Conservation (phyloP, 805 yeast species). For the Ogataea angusta region DNA sequence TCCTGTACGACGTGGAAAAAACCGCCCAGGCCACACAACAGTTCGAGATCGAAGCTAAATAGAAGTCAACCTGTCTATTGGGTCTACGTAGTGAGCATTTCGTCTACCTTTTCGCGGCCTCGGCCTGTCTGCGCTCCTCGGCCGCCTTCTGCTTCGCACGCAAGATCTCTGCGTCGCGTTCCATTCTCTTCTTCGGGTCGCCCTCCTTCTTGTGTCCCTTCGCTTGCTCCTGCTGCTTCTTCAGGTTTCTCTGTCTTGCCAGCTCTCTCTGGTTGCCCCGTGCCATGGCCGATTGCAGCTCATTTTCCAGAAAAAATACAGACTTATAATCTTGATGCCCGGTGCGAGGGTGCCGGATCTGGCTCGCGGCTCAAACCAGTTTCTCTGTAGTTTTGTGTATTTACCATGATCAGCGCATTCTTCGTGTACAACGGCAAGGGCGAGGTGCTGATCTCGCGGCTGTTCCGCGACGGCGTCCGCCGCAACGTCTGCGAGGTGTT, state of each 20-base stretch:
- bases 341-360: constrained; percentile 4
- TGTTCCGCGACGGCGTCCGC: constrained; percentile 72
- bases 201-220: constrained; percentile 67
- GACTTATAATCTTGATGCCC: no score
- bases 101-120: constrained; percentile 25
- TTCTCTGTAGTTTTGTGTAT: not conserved
- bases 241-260: constrained; percentile 83
- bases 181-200: constrained; percentile 82
- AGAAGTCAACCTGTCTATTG: constrained; percentile 1
- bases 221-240: constrained; percentile 66
- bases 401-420: constrained; percentile 77
- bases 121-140: constrained; percentile 39
- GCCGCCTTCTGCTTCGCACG: constrained; percentile 86
- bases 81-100: not conserved
- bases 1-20: constrained; percentile 87
- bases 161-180: constrained; percentile 85
- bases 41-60: constrained; percentile 18
- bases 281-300: constrained; percentile 51
- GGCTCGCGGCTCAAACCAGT: no score
- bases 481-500: constrained; percentile 82
- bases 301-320: not conserved
- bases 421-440: constrained; percentile 77
- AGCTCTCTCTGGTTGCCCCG: constrained; percentile 96
- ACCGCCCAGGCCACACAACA: constrained; percentile 50
- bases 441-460: constrained; percentile 73